Evolutionary conservation across 2,329 filamentous ascomycete genomes (phyloP), one percentile per base, ranked within the genome.

Genomic region (Claviceps sp.): DNA sequence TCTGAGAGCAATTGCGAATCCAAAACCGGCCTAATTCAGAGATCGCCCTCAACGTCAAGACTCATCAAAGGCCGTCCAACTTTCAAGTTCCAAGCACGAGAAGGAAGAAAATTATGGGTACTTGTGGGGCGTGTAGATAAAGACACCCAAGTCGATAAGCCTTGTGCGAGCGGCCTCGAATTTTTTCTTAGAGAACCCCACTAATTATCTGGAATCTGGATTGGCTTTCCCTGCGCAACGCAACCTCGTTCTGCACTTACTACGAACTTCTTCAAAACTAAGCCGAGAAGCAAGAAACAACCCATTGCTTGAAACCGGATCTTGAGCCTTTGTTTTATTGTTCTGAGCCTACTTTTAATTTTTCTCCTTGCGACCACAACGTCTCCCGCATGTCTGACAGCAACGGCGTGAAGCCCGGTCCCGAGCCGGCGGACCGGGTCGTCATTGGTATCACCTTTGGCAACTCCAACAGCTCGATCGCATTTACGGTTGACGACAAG

Each of bases 401-500:
- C 61, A 67, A 64, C 57, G 66, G 65, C 53, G 63, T 63, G 53
- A 68, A 69, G 63, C 54, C 69, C 58, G 71, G 68, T 64, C 66
- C 71, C 55, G 71, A 75, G 69, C 79, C 80, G 49, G 71, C 70
- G 60, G 75, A 82, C 60, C 76, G 80, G 62, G 75, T 77, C 63
- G 88, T 85, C 66, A 97, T 98, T 71, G 93, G 93, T 68, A 89
- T 98, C 66, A 86, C 90, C 60, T 96, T 97, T 76, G 93, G 93
- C 72, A 98, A 97, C 76, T 90, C 89, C 56, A 95, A 95, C 82
- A 94, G 88, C 74, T 96, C 89, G 55, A 96, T 98, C 72, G 91
- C 91, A 62, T 89, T 83, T 68, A 95, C 90, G 46, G 80, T 84
- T 56, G 91, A 97, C 64, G 91, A 94, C 71, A 95, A 94, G 76